Percentiles rank a stretch among this genome's conserved stretches.
Conservation (phyloP, 2,329 filamentous ascomycete genomes). For the Cercospora beticola region DNA sequence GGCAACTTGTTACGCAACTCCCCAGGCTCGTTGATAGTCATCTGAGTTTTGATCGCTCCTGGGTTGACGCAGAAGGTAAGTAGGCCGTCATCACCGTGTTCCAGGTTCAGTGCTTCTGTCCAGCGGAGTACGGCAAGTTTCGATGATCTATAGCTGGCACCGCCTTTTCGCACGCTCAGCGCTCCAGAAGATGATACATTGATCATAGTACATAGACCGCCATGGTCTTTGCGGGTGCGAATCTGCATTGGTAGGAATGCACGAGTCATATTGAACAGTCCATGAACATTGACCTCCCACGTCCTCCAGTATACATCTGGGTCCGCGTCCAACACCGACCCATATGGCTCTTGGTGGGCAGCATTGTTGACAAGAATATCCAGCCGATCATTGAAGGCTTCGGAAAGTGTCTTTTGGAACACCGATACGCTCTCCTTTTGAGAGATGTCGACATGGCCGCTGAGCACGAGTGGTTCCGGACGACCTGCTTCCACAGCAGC, state of each 20-base stretch:
- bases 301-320: conserved; percentile 49
- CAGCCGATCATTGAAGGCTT: conserved; percentile 33
- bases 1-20: conserved; percentile 23
- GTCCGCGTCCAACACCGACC: conserved; percentile 31
- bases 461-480: conserved; percentile 43
- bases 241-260: conserved; percentile 50
- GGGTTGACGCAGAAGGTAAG: background rate
- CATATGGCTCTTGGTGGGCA: conserved; percentile 26
- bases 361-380: conserved; percentile 43
- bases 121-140: conserved; percentile 46
- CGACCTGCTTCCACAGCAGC: conserved; percentile 40
- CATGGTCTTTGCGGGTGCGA: conserved; percentile 16
- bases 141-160: conserved; percentile 47
- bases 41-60: conserved; percentile 40
- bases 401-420: conserved; percentile 36
- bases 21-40: conserved; percentile 42
- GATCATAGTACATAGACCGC: conserved; percentile 44
- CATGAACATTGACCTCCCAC: conserved; percentile 54
- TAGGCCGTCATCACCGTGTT: background rate
- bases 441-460: conserved; percentile 47
- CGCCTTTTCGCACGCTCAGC: conserved; percentile 13
- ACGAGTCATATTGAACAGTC: conserved; percentile 36
- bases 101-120: background rate
- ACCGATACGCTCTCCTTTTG: conserved; percentile 37
- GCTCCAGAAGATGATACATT: conserved; percentile 45